These are phyloP conservation scores for Chrysosporium keratinophilum DNA, from an alignment of 2,329 filamentous ascomycete genomes.

Conservation along the genomic window DNA sequence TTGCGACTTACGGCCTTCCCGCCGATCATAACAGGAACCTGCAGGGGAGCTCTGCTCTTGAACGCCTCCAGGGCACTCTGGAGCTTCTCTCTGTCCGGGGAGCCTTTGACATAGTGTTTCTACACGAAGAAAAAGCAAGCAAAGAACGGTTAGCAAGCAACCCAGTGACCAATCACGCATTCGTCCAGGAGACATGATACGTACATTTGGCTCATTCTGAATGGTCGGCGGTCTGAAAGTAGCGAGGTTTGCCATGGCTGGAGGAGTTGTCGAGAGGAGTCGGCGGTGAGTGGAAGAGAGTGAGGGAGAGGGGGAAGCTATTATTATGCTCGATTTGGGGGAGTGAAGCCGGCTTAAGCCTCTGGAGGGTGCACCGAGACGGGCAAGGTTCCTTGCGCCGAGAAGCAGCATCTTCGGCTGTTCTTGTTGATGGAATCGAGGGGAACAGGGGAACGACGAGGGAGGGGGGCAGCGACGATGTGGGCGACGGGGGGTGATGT, in stretches of 20 bases:
- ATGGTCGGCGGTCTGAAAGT: slow-evolving; percentile 80
- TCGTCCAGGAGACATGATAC: slow-evolving; percentile 28
- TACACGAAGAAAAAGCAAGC: slow-evolving; percentile 29
- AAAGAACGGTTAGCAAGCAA: background rate
- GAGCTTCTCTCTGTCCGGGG: slow-evolving; percentile 65
- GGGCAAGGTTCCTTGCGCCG: slow-evolving; percentile 5
- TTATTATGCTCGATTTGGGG: background rate
- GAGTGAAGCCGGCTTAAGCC: background rate
- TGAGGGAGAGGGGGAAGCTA: background rate
- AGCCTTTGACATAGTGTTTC: slow-evolving; percentile 84
- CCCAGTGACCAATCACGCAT: background rate
- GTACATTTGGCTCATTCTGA: slow-evolving; percentile 89
- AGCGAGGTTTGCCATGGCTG: slow-evolving; percentile 51
- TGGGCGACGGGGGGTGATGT: background rate
- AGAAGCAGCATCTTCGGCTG: slow-evolving; percentile 3
- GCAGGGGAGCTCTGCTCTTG: slow-evolving; percentile 58
- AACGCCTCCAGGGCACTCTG: slow-evolving; percentile 60
- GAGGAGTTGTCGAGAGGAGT: background rate
- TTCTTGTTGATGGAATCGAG: background rate
- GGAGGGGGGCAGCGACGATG: background rate
- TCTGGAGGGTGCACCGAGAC: background rate
- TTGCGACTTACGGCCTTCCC: slow-evolving; percentile 58
- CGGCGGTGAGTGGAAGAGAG: slow-evolving; percentile 1
- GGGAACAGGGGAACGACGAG: background rate
- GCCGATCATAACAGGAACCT: slow-evolving; percentile 73